Evolutionary conservation across 2,329 filamentous ascomycete genomes (phyloP).

Genomic region (Aschersonia sp.): DNA sequence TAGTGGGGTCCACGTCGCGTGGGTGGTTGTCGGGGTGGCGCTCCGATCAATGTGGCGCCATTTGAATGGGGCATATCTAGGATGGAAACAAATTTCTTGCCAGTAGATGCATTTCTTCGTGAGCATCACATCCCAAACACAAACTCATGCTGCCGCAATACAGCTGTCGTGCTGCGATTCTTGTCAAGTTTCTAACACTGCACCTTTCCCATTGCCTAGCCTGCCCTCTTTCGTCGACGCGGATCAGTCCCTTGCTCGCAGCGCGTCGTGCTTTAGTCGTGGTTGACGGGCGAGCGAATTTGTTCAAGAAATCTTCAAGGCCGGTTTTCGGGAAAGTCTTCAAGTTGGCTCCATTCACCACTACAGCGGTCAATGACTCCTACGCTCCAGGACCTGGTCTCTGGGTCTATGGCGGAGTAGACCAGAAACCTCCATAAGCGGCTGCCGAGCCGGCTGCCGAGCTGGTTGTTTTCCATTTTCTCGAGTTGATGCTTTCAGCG

Average conservation of each 20-base stretch:
- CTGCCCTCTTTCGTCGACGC: no score
- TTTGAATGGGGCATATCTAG: background rate
- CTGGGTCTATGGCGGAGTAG: constrained; percentile 93
- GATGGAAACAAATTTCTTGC: background rate
- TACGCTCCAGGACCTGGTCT: constrained; percentile 52
- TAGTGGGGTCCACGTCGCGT: background rate
- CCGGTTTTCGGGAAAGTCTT: background rate
- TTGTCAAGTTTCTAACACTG: no score
- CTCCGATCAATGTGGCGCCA: background rate
- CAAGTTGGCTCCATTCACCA: background rate
- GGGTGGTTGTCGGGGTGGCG: background rate
- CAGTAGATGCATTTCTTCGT: background rate
- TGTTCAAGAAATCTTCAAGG: background rate
- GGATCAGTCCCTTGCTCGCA: no score
- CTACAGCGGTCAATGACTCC: background rate
- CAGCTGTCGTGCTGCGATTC: no score
- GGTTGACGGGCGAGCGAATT: no score
- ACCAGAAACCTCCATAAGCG: constrained; percentile 96
- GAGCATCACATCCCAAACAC: background rate
- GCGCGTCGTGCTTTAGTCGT: no score
- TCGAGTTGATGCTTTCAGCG: no score
- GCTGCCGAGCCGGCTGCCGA: constrained; percentile 4
- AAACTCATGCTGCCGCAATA: background rate
- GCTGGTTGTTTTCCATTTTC: no score
- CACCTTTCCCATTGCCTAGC: no score